phyloP scores from a whole-genome alignment of 2,329 filamentous ascomycete genomes.

The Plenodomus lindquistii region DNA sequence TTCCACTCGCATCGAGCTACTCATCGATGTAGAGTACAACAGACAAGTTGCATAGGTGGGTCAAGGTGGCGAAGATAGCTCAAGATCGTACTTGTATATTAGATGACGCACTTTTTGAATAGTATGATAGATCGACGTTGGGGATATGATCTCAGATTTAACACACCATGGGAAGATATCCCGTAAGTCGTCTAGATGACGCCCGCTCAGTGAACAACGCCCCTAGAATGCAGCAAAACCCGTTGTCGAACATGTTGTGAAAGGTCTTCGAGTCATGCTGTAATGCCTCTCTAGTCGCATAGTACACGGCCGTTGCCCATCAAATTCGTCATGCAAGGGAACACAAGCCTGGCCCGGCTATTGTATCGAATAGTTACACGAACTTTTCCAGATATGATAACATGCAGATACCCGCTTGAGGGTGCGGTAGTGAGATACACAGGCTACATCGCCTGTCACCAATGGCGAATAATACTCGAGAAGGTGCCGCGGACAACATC shows the following conservation, averaged over 20 bases:
- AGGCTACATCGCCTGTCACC: constrained; percentile 1
- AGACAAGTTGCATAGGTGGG: not conserved
- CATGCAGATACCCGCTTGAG: not conserved
- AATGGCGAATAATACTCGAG: constrained; percentile 18
- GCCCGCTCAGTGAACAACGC: constrained; percentile 13
- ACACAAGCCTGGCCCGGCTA: constrained; percentile 6
- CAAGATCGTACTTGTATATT: constrained; percentile 1
- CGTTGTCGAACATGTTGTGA: constrained; percentile 5
- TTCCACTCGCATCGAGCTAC: not conserved
- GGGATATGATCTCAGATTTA: not conserved
- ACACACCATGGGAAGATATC: not conserved
- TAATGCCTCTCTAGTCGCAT: not conserved
- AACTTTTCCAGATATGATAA: constrained; percentile 16
- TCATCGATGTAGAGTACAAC: not conserved
- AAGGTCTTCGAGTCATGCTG: constrained; percentile 1
- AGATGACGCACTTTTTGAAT: constrained; percentile 4
- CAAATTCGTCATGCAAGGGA: constrained; percentile 15
- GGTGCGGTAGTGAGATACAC: not conserved
- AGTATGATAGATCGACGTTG: constrained; percentile 9
- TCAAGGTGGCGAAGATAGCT: not conserved
- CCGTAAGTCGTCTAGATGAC: constrained; percentile 1
- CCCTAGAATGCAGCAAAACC: constrained; percentile 16
- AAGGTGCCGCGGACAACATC: constrained; percentile 5
- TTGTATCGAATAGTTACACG: constrained; percentile 12
- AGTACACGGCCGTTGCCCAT: constrained; percentile 8